Base-by-base conservation (phyloP, 2,329 filamentous ascomycete genomes). In the Colletotrichum chlorophyti region DNA sequence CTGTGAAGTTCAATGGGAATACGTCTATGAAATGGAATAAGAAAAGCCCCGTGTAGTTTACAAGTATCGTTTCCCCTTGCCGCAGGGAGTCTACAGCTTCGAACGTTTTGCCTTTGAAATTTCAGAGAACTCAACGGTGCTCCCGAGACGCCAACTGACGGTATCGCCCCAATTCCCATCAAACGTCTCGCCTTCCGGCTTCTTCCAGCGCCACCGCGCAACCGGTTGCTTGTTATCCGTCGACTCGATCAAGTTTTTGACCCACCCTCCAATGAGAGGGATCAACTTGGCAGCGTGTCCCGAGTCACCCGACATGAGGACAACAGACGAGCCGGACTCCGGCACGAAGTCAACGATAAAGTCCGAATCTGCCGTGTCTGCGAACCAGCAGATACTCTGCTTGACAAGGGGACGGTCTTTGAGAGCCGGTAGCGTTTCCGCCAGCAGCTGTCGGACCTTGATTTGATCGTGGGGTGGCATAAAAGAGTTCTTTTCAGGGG, bases 201-300 rank as follows among this genome's bases (percentile, higher is more conserved):
- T 65, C 69, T 82, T 84, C 83, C 83, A 86, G 15, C 74, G 67
- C 83, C 83, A 86, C 23, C 80, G 69, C 3, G 66, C 48, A 15
- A 78, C 68, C 1, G 66, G 67, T 67, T 86, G 83, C 34, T 70
- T 65, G 0, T 73, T 70, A 10, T 57, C 46, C 11, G 46, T 11
- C 2, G 74, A 70, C 19, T 75, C 72, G 0, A 87, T 47, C 5
- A 86, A 63, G 10, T 78, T 72, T 38, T 69, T 73, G 2, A 85
- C 77, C 76, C 81, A 87, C n/a, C 71, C 67, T 0, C 85, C 84
- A n/a, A 84, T 72, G 21, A 85, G 77, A 0, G 83, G 84, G 43
- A 87, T 79, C 79, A 87, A 83, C 70, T 88, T 87, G 68, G 87
- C 87, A 0, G 80, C 83, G 65, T 88, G 84, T 0, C 84, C 85